Evolutionary conservation across 305 asterid species (phyloP).

Genomic region (Striga hermonthica): DNA sequence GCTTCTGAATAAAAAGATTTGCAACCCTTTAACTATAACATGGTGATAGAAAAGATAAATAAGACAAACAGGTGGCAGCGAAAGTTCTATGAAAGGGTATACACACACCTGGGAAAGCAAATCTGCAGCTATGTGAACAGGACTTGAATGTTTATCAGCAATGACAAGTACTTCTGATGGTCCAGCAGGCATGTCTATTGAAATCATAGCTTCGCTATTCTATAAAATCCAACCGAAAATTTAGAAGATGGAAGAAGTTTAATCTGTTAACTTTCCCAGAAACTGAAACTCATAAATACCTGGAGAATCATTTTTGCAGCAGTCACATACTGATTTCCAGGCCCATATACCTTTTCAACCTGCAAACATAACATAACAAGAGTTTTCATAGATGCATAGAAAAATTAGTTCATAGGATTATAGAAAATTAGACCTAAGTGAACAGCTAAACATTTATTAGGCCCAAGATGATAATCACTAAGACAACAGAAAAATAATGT

Average conservation of each 20-base stretch:
- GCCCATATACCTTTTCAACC: constrained; percentile 97
- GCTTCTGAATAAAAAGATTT: constrained; percentile 6
- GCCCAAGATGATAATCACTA: background rate
- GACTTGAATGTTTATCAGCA: constrained; percentile 83
- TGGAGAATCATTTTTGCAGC: constrained; percentile 99
- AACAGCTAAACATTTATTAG: no score
- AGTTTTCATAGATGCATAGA: constrained; percentile 22
- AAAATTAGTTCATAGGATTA: background rate
- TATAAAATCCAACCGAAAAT: constrained; percentile 39
- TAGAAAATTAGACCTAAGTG: background rate
- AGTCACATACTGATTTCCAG: constrained; percentile 97
- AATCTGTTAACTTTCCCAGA: constrained; percentile 17
- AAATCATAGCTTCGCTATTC: constrained; percentile 98
- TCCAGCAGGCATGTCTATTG: constrained; percentile 99
- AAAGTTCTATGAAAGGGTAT: constrained; percentile 7
- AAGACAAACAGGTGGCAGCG: constrained; percentile 3
- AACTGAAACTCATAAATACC: constrained; percentile 39
- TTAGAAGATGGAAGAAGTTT: constrained; percentile 27
- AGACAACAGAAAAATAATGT: background rate
- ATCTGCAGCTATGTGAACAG: constrained; percentile 94
- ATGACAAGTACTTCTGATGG: constrained; percentile 99
- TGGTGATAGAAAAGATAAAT: constrained; percentile 5
- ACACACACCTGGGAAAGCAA: constrained; percentile 91
- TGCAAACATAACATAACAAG: constrained; percentile 34
- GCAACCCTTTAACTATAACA: constrained; percentile 16